Base-by-base conservation (phyloP, 495 filamentous ascomycete species). In the Aspergillus saccharolyticus region DNA sequence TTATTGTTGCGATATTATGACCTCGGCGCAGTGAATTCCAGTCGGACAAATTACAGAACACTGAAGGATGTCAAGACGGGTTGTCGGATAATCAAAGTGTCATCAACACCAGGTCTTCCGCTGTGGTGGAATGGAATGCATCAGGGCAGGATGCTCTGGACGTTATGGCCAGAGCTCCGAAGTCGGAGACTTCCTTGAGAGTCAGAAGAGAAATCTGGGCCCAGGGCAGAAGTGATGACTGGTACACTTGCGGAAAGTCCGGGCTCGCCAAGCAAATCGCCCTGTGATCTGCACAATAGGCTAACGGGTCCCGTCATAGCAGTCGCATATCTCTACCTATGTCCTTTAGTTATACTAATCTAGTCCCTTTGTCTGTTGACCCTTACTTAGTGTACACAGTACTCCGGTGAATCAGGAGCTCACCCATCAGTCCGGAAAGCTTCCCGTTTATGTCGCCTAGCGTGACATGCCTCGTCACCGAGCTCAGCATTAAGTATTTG, bases 241-340 rank as follows among this genome's bases (percentile, higher is more conserved):
- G 33, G 33, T 15, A 39, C 30, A 21, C 47, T 28, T 50, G 47
- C 47, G 47, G 47, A 50, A 24, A 17, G n/a, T 48, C 53, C 44
- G 54, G 48, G 54, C 46, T 33, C 20, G 19, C 30, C 22, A 44
- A 30, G 44, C 30, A 30, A 12, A 42, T 19, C 33, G 44, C 43
- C 44, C 44, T 55, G 44, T n/a, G 53, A 55, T 55, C 53, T 55
- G 44, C 53, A 25, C 24, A 6, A 48, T 18, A 48, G 53, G 21
- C 22, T 30, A 28, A 17, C 42, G 44, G 42, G 22, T n/a, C 42
- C 52, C 22, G 47, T 28, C 47, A 30, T 30, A 50, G 47, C 24
- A 50, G 6, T 24, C 2, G 14, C 19, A 39, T 42, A 52, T 28
- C 25, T 28, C 25, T 28, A 9, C 9, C 25, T 28, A 28, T 28